Conservation (phyloP, 2,329 filamentous ascomycete genomes). For the Coniella lustricola region DNA sequence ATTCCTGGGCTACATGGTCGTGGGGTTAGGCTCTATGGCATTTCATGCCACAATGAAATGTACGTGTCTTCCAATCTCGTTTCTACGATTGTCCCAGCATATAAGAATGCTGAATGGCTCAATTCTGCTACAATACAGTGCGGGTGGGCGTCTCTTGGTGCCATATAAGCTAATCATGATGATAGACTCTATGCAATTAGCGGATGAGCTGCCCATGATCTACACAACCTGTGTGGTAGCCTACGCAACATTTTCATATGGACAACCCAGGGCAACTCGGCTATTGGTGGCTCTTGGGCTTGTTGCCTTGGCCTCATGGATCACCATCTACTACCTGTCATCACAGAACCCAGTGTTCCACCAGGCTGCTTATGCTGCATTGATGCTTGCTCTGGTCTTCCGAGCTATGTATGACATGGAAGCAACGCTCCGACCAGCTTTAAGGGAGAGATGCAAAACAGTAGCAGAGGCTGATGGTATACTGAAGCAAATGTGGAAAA, state of each 20-base stretch:
- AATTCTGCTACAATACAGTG: too few species aligned
- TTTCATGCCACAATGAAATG: constrained; percentile 52
- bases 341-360: constrained; percentile 79
- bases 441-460: constrained; percentile 33
- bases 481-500: constrained; percentile 63
- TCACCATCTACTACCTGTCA: constrained; percentile 72
- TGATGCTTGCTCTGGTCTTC: constrained; percentile 64
- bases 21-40: constrained; percentile 49
- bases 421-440: constrained; percentile 36
- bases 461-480: constrained; percentile 40
- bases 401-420: constrained; percentile 73
- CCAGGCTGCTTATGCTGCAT: constrained; percentile 67
- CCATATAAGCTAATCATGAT: not conserved
- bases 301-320: constrained; percentile 57
- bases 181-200: constrained; percentile 52
- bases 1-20: constrained; percentile 46
- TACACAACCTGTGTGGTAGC: constrained; percentile 52
- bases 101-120: too few species aligned
- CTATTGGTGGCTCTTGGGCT: constrained; percentile 31
- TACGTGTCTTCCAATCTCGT: constrained; percentile 33
- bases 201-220: constrained; percentile 54
- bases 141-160: not conserved
- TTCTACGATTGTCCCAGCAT: not conserved
- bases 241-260: constrained; percentile 67
- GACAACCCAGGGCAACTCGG: constrained; percentile 39